Base-by-base conservation (phyloP, 345 rosid species). In the Eucalyptus virginea region DNA sequence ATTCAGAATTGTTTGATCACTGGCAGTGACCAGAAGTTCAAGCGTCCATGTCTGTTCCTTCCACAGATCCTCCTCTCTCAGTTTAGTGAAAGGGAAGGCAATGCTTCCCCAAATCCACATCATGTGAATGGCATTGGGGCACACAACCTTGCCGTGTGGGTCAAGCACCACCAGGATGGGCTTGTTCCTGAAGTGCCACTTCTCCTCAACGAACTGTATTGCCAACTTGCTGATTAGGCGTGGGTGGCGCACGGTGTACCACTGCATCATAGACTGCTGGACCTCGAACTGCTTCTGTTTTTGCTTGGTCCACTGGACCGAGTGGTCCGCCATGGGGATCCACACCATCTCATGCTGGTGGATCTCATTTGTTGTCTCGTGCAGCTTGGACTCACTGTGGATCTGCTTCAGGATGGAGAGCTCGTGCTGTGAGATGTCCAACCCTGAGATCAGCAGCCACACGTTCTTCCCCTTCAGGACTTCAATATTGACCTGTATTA, bases 21-120 rank as follows among this genome's bases (percentile, higher is more conserved):
- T 97, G 91, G 94, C 95, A 88, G 94, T 91, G 47, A 95, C 92
- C 9, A 96, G 94, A 54, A 96, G 96, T 89, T 96, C 98, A 87
- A 96, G 98, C 56, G 94, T 89, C 93, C 98, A 96, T 1, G 94
- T 91, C 67, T 96, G 96, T 34, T 93, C 95, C 91, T 89, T 96
- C 99, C 99, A 97, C 1, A 96, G 95, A 87, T 92, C 90, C 49
- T 95, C 99, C 90, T 97, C 99, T 89, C 93, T 95, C 50, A 48
- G 26, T 88, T 91, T 94, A 34, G 94, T 96, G 94, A 97, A 97
- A 81, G 99, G 99, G 95, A 96, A 97, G 89, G 99, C 98, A 58
- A 86, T 93, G 94, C 95, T 96, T 37, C 97, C 97, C 98, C 99
- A 97, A 91, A 97, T 96, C 98, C 99, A 97, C 95, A 96, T 97